phyloP scores from a whole-genome alignment of 139 green algal genomes.

The Bryopsis sp. region DNA sequence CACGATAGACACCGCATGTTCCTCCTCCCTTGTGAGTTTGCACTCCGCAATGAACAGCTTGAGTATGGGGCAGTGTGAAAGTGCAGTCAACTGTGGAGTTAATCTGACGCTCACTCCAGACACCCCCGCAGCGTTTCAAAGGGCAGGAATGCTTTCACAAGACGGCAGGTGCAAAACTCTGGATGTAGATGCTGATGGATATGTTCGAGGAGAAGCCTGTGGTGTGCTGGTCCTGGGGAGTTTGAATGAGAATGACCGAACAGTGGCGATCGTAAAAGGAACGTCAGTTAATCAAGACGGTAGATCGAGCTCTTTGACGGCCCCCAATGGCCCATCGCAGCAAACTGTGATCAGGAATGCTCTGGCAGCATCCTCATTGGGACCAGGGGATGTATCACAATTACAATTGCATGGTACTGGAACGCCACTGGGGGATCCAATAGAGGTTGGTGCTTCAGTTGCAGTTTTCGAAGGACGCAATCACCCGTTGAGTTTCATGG shows the following conservation, averaged over 20 bases:
- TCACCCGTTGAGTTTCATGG: conserved; percentile 37
- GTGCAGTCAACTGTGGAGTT: conserved; percentile 30
- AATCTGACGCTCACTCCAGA: conserved; percentile 47
- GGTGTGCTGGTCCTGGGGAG: not conserved
- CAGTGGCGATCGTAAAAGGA: conserved; percentile 27
- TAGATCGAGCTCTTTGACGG: conserved; percentile 67
- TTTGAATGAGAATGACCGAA: not conserved
- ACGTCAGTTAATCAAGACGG: conserved; percentile 65
- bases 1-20: conserved; percentile 75
- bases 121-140: conserved; percentile 44
- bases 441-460: conserved; percentile 55
- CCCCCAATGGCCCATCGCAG: conserved; percentile 79
- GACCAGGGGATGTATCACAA: conserved; percentile 7
- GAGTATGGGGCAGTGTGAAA: conserved; percentile 22
- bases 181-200: conserved; percentile 68
- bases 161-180: conserved; percentile 82
- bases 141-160: conserved; percentile 43
- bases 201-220: conserved; percentile 63
- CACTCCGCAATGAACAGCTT: conserved; percentile 32
- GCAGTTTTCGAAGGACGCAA: conserved; percentile 19
- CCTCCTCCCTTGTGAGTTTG: conserved; percentile 56
- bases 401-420: conserved; percentile 58
- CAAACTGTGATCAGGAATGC: conserved; percentile 57
- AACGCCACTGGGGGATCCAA: conserved; percentile 74
- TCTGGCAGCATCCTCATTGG: conserved; percentile 20